Conservation (phyloP, 1,284 basidiomycete genomes). For the Marasmius oreades region DNA sequence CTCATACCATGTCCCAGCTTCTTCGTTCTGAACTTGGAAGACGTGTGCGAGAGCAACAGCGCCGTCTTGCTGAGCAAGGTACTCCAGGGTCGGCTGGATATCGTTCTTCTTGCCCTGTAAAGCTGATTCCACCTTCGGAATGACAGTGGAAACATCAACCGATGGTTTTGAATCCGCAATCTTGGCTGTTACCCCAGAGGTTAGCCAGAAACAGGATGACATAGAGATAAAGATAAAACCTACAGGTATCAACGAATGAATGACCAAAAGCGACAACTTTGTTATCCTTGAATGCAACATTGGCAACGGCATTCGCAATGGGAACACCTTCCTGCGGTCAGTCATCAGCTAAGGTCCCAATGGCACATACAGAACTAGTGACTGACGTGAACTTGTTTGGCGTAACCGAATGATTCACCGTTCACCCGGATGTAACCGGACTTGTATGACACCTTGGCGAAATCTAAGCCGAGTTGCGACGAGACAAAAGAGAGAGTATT, state of each 20-base stretch:
- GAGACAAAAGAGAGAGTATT: neutral
- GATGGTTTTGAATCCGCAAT: slow-evolving; percentile 30
- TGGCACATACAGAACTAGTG: slow-evolving; percentile 14
- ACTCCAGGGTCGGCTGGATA: slow-evolving; percentile 31
- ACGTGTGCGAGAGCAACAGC: slow-evolving; percentile 46
- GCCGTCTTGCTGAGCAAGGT: slow-evolving; percentile 40
- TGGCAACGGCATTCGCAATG: neutral
- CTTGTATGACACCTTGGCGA: neutral
- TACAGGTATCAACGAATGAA: neutral
- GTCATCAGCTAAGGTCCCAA: neutral
- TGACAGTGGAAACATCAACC: slow-evolving; percentile 24
- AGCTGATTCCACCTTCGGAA: slow-evolving; percentile 24
- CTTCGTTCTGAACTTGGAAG: slow-evolving; percentile 51
- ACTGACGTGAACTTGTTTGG: neutral
- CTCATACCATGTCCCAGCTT: slow-evolving; percentile 53
- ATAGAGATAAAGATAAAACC: neutral
- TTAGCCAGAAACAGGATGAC: neutral
- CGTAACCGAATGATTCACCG: neutral
- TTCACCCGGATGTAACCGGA: neutral
- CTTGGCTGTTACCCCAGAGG: slow-evolving; percentile 11
- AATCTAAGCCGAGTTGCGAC: neutral
- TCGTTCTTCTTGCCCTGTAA: slow-evolving; percentile 31
- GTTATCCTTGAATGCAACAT: slow-evolving; percentile 1
- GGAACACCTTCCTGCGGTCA: neutral
- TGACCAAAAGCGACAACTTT: slow-evolving; percentile 1